Conservation (phyloP, 345 rosid genomes). For the Rhodamnia argentea region DNA sequence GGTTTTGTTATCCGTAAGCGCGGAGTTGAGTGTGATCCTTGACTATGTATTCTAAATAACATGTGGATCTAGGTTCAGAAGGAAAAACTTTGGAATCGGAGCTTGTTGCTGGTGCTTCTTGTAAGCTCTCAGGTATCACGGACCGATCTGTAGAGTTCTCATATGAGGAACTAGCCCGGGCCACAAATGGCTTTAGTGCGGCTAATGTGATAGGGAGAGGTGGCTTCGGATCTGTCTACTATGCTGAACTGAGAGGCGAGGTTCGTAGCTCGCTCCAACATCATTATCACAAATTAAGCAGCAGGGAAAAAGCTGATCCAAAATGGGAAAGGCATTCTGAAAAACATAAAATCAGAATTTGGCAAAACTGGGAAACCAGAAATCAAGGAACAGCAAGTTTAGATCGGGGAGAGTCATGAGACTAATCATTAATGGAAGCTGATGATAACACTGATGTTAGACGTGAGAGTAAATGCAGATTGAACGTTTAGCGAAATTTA, state of each 20-base stretch:
- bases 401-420: background rate
- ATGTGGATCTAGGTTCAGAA: constrained; percentile 3
- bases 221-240: constrained; percentile 29
- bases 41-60: background rate
- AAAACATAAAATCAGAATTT: background rate
- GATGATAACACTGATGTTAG: background rate
- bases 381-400: background rate
- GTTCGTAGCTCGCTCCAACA: background rate
- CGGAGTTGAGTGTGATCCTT: background rate
- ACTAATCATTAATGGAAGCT: background rate
- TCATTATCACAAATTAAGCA: background rate
- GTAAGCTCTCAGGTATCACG: constrained; percentile 10
- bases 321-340: background rate
- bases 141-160: constrained; percentile 18
- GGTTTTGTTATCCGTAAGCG: background rate
- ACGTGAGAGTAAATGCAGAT: background rate
- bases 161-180: constrained; percentile 20
- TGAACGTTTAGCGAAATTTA: background rate
- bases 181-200: constrained; percentile 20
- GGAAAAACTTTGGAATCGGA: background rate
- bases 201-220: constrained; percentile 23
- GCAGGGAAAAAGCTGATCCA: background rate
- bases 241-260: constrained; percentile 33
- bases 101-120: background rate
- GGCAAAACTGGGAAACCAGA: background rate